A percentile compares a stretch with the other conserved stretches of the same genome.
These are phyloP conservation scores for Forsythia suspensa DNA, from an alignment of 257 asterid genomes.

Conservation along the genomic window DNA sequence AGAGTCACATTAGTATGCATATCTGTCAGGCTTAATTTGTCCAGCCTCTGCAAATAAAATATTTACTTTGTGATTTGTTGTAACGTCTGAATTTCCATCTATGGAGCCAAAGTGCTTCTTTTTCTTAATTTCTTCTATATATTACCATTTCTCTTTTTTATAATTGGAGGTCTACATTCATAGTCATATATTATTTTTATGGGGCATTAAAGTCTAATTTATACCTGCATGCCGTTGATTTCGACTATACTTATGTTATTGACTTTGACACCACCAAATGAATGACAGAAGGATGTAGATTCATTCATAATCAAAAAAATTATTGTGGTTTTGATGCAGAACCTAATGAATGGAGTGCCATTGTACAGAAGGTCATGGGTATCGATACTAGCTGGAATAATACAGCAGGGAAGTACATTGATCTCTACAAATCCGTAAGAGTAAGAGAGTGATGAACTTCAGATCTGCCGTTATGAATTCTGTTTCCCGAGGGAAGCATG, in stretches of 20 bases:
- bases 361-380: slow-evolving; percentile 58
- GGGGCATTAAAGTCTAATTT: too few relatives aligned
- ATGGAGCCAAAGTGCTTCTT: too few relatives aligned
- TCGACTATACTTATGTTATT: too few relatives aligned
- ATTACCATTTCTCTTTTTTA: too few relatives aligned
- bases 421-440: slow-evolving; percentile 55
- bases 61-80: neutral
- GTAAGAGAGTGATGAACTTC: slow-evolving; percentile 22
- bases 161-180: too few relatives aligned
- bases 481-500: neutral
- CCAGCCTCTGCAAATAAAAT: neutral
- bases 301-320: neutral
- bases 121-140: too few relatives aligned
- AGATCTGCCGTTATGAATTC: neutral
- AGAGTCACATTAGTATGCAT: neutral
- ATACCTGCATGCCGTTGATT: too few relatives aligned
- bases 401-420: slow-evolving; percentile 76
- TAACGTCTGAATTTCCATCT: too few relatives aligned
- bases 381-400: slow-evolving; percentile 79
- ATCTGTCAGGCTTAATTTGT: neutral
- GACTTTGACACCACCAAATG: neutral
- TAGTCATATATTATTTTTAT: too few relatives aligned
- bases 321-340: slow-evolving; percentile 43
- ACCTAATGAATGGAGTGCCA: slow-evolving; percentile 54
- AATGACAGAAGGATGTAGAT: neutral